These are phyloP conservation scores for Articulospora tetracladia DNA, from an alignment of 495 filamentous ascomycete species.

Conservation along the genomic window DNA sequence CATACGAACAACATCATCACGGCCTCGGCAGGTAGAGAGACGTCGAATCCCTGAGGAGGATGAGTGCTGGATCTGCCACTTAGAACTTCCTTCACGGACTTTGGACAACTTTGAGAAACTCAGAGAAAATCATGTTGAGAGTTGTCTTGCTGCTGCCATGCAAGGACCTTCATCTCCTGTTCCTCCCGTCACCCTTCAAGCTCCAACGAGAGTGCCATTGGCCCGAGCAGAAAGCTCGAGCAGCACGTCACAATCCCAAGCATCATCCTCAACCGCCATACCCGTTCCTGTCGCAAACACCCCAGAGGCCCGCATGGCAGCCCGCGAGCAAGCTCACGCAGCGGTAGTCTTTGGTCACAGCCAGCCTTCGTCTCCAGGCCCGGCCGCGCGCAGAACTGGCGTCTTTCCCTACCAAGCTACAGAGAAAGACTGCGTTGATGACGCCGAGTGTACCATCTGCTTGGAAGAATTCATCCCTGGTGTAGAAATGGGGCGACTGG, in stretches of 20 bases:
- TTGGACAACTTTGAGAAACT: slow-evolving; percentile 54
- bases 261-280: slow-evolving; percentile 17
- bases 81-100: slow-evolving; percentile 62
- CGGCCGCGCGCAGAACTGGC: slow-evolving; percentile 35
- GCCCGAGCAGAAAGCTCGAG: not conserved
- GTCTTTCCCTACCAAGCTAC: slow-evolving; percentile 70
- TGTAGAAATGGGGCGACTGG: slow-evolving; percentile 74
- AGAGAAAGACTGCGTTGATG: slow-evolving; percentile 85
- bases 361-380: slow-evolving; percentile 23
- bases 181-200: not conserved
- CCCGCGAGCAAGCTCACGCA: slow-evolving; percentile 16
- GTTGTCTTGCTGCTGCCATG: slow-evolving; percentile 54
- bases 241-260: not conserved
- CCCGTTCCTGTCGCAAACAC: slow-evolving; percentile 19
- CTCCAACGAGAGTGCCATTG: not conserved
- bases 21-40: slow-evolving; percentile 10
- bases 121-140: slow-evolving; percentile 72
- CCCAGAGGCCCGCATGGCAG: slow-evolving; percentile 9
- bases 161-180: slow-evolving; percentile 1
- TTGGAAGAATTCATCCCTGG: slow-evolving; percentile 93
- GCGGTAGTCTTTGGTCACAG: slow-evolving; percentile 14
- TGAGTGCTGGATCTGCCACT: slow-evolving; percentile 85
- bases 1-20: not conserved
- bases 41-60: slow-evolving; percentile 69
- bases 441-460: slow-evolving; percentile 89